A percentile compares a stretch with the other conserved stretches of the same genome.
These are phyloP conservation scores for Calendula officinalis DNA, from an alignment of 129 eudicot genomes.

Conservation along the genomic window DNA sequence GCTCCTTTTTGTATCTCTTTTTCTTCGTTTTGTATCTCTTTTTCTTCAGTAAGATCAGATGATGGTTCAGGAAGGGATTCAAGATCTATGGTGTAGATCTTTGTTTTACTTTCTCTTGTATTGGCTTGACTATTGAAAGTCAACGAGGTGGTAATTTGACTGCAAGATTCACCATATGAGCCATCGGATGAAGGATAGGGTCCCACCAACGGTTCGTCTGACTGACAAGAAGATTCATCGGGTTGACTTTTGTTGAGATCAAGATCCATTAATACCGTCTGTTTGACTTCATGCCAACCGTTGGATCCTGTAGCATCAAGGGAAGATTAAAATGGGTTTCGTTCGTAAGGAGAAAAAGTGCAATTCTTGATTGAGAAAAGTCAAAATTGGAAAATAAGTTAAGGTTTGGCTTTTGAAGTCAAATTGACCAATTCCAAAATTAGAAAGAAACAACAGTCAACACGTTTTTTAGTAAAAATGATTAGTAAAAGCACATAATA, in stretches of 20 bases:
- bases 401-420: constrained; percentile 18
- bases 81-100: constrained; percentile 31
- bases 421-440: background rate
- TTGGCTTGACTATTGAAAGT: constrained; percentile 2
- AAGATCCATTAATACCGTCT: constrained; percentile 13
- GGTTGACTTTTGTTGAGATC: constrained; percentile 60
- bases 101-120: constrained; percentile 16
- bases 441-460: background rate
- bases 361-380: constrained; percentile 4
- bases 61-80: constrained; percentile 41
- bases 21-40: constrained; percentile 5
- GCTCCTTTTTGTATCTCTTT: constrained; percentile 48
- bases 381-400: background rate
- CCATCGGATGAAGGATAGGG: constrained; percentile 25
- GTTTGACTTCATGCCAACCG: constrained; percentile 29
- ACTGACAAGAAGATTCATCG: constrained; percentile 41
- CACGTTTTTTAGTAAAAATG: background rate
- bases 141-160: constrained; percentile 16
- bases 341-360: background rate
- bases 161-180: constrained; percentile 21
- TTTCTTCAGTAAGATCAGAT: constrained; percentile 33
- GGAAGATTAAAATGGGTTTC: constrained; percentile 2
- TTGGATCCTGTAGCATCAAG: constrained; percentile 40
- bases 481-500: background rate
- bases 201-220: constrained; percentile 24